Percentiles rank a stretch among this genome's conserved stretches.
These are phyloP conservation scores for Sonneratia alba DNA, from an alignment of 345 rosid species.

Conservation along the genomic window DNA sequence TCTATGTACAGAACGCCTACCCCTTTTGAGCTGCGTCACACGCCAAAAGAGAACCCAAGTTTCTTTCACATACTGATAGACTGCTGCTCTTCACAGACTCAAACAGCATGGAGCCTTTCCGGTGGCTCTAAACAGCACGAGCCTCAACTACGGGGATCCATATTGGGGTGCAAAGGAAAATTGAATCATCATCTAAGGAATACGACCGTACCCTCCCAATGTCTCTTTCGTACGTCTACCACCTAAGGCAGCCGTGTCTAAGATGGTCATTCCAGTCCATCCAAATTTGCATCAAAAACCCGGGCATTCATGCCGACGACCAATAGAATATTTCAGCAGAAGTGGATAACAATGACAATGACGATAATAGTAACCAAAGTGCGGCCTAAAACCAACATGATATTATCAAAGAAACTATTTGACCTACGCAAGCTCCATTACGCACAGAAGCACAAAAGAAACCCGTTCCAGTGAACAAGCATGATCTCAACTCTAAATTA, in stretches of 20 bases:
- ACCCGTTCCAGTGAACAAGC: background rate
- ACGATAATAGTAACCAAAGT: background rate
- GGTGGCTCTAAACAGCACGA: too few species aligned
- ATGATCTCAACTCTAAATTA: background rate
- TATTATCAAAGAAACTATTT: background rate
- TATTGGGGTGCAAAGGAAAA: too few species aligned
- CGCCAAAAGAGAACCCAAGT: background rate
- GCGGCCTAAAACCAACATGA: background rate
- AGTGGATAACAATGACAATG: background rate
- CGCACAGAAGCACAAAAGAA: background rate
- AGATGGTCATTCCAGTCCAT: background rate
- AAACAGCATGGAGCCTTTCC: too few species aligned
- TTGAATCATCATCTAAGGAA: too few species aligned
- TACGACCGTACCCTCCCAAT: background rate
- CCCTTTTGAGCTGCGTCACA: background rate
- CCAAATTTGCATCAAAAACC: background rate
- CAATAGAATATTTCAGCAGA: background rate
- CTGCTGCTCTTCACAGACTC: too few species aligned
- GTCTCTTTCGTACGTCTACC: background rate
- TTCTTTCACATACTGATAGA: too few species aligned
- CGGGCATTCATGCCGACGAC: background rate
- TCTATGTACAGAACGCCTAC: too few species aligned
- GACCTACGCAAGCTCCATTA: background rate
- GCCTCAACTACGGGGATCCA: too few species aligned
- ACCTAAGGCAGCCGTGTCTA: background rate